Percentiles rank a stretch among this genome's conserved stretches.
Evolutionary conservation across 1,139 yeast genomes (phyloP).

Genomic region (Casaregolazyma lundiana): DNA sequence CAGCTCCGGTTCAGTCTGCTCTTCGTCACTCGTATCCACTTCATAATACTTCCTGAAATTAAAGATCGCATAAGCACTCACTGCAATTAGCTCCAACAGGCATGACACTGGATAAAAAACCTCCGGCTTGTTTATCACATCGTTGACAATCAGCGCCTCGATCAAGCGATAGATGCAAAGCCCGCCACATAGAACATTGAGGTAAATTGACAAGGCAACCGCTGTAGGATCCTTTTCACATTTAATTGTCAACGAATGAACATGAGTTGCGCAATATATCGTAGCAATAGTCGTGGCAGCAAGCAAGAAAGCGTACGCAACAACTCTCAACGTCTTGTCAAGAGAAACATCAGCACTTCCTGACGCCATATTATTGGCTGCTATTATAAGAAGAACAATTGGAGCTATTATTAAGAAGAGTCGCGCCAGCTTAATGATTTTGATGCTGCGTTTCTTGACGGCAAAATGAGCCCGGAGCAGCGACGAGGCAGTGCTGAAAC

Average conservation of each 20-base stretch:
- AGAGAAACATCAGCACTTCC: neutral
- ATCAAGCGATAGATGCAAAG: slow-evolving; percentile 3
- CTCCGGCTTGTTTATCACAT: neutral
- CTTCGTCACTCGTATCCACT: neutral
- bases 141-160: neutral
- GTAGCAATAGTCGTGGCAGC: neutral
- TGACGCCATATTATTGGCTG: neutral
- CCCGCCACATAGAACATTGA: slow-evolving; percentile 1
- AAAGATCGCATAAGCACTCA: neutral
- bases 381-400: neutral
- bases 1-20: neutral
- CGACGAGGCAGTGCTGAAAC: neutral
- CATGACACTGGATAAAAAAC: slow-evolving; percentile 8
- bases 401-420: neutral
- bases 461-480: slow-evolving; percentile 1
- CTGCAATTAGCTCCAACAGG: slow-evolving; percentile 2
- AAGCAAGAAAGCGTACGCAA: neutral
- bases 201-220: neutral
- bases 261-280: neutral
- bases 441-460: neutral
- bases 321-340: neutral
- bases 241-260: neutral
- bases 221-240: neutral
- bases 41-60: neutral
- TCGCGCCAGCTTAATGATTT: neutral